A percentile compares a stretch with the other conserved stretches of the same genome.
Conservation (phyloP, 176 grass and related monocot species). For the Aegilops longissima region DNA sequence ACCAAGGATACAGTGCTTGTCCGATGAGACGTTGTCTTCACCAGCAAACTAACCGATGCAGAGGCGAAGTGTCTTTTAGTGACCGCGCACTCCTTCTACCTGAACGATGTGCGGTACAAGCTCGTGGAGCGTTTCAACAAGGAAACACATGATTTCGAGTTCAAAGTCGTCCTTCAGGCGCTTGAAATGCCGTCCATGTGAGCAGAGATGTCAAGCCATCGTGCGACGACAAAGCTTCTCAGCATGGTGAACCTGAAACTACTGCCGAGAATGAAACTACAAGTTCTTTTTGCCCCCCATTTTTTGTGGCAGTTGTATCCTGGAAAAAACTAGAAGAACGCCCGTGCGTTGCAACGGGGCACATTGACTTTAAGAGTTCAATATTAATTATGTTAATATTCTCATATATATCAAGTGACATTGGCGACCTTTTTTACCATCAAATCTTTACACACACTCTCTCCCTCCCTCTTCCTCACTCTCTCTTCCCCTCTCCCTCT, state of each 20-base stretch:
- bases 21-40: constrained; percentile 86
- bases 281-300: neutral
- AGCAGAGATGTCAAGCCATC: neutral
- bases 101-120: constrained; percentile 78
- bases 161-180: constrained; percentile 70
- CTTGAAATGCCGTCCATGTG: constrained; percentile 85
- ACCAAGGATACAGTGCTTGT: constrained; percentile 76
- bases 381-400: no score
- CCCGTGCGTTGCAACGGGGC: no score
- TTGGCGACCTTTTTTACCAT: no score
- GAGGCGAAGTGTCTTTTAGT: constrained; percentile 80
- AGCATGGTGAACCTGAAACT: neutral
- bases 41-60: constrained; percentile 72
- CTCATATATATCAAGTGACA: no score
- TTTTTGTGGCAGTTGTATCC: neutral
- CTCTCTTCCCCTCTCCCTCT: no score
- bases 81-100: constrained; percentile 82
- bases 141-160: constrained; percentile 81
- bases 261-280: neutral
- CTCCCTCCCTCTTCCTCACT: no score
- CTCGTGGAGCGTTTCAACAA: constrained; percentile 93
- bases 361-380: no score
- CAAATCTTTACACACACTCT: no score
- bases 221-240: neutral
- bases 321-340: neutral